Evolutionary conservation across 371 early-diverging fungal species (phyloP), one percentile per base, ranked within the genome.

Genomic region (Capillidium rhysosporum): DNA sequence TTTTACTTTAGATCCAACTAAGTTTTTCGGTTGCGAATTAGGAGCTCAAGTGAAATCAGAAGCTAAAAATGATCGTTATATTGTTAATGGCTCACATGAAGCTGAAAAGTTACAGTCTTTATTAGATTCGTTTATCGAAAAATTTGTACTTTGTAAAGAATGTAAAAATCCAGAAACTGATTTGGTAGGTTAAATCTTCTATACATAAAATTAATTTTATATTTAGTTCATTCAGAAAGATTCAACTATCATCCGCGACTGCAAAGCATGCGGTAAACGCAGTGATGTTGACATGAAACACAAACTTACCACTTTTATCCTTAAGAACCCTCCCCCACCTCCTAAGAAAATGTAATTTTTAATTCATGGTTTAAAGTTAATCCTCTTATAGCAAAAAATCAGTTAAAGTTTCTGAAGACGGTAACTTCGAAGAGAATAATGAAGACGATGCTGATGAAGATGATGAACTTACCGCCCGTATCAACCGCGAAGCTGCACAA

Each of bases 111-210:
- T 99, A 43, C 98, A 98, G 66, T 63, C 69, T 31, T 72, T 86
- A 47, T 70, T 99, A 56, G 92, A 91, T 64, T 81, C 77, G 12
- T 99, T 99, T 63, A 99, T 99, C 57, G 84, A 88, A 59, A 82
- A 83, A 63, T 98, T 89, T 68, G 99, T 99, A 21, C 73, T 98
- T 48, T 99, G 99, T 70, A 77, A 75, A 26, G 72, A 78, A 45
- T 99, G 99, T 76, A 77, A 78, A 57, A 98, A 97, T 70, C 99
- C 99, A 23, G 99, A 99, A 71, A 99, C 99, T 14, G 92, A 93
- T 62, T 74, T 97, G 60, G 75, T 77, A n/a, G n/a, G n/a, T n/a
- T n/a, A 60, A 58, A 67, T 56, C 48, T 38, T 7, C n/a, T 40
- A n/a, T n/a, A n/a, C n/a, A n/a, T n/a, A n/a, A 63, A 47, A n/a